A percentile compares a stretch with the other conserved stretches of the same genome.
These are phyloP conservation scores for Fonsecaea multimorphosa DNA, from an alignment of 2,329 filamentous ascomycete species.

Conservation along the genomic window DNA sequence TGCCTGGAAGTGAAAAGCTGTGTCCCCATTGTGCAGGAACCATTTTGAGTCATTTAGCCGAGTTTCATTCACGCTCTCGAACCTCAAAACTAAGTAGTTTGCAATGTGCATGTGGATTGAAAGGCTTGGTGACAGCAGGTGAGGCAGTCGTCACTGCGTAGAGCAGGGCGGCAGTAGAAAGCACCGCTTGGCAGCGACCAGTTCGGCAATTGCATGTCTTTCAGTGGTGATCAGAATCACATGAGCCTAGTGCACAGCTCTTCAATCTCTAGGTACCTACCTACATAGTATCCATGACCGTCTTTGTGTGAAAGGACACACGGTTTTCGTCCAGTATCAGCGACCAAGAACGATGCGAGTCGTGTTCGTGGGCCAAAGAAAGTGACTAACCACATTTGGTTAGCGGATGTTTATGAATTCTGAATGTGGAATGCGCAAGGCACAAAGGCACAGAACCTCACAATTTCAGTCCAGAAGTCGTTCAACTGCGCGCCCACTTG, in stretches of 20 bases:
- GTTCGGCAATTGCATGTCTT: neutral
- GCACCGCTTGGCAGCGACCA: neutral
- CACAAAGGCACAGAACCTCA: neutral
- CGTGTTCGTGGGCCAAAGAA: neutral
- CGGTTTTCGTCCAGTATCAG: neutral
- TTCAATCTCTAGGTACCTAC: neutral
- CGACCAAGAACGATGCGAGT: neutral
- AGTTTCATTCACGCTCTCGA: neutral
- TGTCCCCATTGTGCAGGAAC: neutral
- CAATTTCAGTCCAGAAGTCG: neutral
- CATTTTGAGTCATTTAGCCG: neutral
- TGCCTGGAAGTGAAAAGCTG: neutral
- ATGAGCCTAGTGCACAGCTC: neutral
- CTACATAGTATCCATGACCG: no score
- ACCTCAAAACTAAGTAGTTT: neutral
- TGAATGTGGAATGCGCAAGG: neutral
- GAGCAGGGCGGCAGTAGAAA: neutral
- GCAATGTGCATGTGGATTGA: neutral
- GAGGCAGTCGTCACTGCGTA: neutral
- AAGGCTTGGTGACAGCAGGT: neutral
- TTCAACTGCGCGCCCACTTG: neutral
- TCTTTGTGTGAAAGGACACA: no score
- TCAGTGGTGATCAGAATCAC: neutral
- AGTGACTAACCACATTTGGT: constrained; percentile 1
- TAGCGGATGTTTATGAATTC: constrained; percentile 9